A percentile compares a stretch with the other conserved stretches of the same genome.
phyloP scores from a whole-genome alignment of 2,329 filamentous ascomycete species.

The Clonostachys byssicola region DNA sequence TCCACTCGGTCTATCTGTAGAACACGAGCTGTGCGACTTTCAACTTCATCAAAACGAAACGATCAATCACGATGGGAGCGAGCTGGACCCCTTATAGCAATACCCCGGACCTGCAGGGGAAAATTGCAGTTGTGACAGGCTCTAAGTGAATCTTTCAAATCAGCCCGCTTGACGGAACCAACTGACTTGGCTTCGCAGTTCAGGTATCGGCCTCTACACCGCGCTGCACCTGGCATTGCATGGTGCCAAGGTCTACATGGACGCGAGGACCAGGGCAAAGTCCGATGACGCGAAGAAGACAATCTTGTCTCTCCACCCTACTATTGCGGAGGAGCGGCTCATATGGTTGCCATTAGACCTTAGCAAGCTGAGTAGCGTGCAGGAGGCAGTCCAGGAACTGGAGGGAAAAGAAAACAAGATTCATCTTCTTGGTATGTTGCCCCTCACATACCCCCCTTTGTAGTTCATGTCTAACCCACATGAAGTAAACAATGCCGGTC shows the following conservation, averaged over 20 bases:
- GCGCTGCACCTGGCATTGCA: constrained; percentile 13
- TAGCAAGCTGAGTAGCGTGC: constrained; percentile 9
- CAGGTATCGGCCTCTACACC: constrained; percentile 13
- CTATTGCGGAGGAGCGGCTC: constrained; percentile 4
- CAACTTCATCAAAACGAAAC: too few relatives aligned
- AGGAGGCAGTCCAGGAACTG: constrained; percentile 9
- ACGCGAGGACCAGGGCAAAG: constrained; percentile 11
- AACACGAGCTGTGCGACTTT: too few relatives aligned
- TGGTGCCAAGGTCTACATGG: constrained; percentile 18
- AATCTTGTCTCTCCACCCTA: constrained; percentile 3
- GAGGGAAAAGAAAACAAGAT: constrained; percentile 11
- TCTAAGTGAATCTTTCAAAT: constrained; percentile 9
- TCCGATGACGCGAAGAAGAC: constrained; percentile 4
- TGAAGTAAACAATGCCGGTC: constrained; percentile 18
- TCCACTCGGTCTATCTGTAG: too few relatives aligned
- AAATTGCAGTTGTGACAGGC: constrained; percentile 16
- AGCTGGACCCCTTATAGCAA: too few relatives aligned
- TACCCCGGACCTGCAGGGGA: constrained; percentile 7
- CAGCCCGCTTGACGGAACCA: background rate
- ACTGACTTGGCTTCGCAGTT: constrained; percentile 4
- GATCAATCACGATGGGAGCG: too few relatives aligned
- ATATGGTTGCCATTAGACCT: constrained; percentile 16
- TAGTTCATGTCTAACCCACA: background rate
- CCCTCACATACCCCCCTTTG: background rate
- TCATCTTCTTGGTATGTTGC: constrained; percentile 15